Percentiles rank a stretch among this genome's conserved stretches.
These are phyloP conservation scores for Vigna unguiculata DNA, from an alignment of 306 rosid species.

Conservation along the genomic window DNA sequence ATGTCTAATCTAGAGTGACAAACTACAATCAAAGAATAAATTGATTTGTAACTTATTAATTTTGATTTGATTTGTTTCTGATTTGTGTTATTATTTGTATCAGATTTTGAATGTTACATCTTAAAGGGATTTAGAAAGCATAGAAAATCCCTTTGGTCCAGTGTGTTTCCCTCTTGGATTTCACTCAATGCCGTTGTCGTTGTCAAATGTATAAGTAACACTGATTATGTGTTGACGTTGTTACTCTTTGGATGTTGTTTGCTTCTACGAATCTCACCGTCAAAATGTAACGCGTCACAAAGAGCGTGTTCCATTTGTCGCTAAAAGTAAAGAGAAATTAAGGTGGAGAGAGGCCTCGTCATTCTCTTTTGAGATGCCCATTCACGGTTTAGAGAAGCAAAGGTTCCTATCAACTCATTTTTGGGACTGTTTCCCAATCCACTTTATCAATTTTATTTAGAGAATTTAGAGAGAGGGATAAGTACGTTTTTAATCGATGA, in stretches of 20 bases:
- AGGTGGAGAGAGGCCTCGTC: background rate
- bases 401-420: background rate
- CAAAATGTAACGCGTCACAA: slow-evolving; percentile 26
- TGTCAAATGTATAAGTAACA: slow-evolving; percentile 32
- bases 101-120: slow-evolving; percentile 25
- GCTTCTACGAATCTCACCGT: background rate
- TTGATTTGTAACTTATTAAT: background rate
- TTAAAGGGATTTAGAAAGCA: slow-evolving; percentile 21
- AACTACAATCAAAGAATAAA: background rate
- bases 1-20: background rate
- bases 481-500: too few species aligned
- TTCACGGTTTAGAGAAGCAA: slow-evolving; percentile 6
- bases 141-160: slow-evolving; percentile 27
- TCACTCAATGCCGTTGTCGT: slow-evolving; percentile 26
- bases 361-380: too few species aligned
- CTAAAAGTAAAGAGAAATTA: slow-evolving; percentile 10
- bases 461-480: too few species aligned
- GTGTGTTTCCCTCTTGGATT: slow-evolving; percentile 27
- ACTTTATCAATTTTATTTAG: too few species aligned
- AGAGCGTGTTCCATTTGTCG: slow-evolving; percentile 14
- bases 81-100: background rate
- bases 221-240: slow-evolving; percentile 26
- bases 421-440: too few species aligned
- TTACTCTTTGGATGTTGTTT: slow-evolving; percentile 4
- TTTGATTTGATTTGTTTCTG: background rate